Conservation (phyloP, 2,329 filamentous ascomycete genomes). For the Fusarium protoensiforme region DNA sequence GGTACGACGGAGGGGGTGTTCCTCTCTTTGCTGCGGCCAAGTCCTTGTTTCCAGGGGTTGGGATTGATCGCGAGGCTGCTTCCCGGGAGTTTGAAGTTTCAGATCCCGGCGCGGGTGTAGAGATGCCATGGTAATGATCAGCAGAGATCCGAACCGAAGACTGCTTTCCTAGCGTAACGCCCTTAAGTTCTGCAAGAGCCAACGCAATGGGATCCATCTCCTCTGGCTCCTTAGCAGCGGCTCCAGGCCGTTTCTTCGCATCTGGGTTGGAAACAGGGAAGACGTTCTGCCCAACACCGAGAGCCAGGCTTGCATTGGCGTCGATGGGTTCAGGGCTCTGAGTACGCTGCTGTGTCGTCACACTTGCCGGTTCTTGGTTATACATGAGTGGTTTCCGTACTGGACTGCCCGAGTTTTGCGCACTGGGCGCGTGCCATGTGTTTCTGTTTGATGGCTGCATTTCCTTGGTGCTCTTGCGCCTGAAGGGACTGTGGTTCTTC, state of each 20-base stretch:
- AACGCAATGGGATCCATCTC: conserved; percentile 89
- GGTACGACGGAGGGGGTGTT: conserved; percentile 87
- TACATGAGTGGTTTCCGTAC: conserved; percentile 55
- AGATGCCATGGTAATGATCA: conserved; percentile 93
- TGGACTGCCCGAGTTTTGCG: conserved; percentile 43
- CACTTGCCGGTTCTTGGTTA: conserved; percentile 50
- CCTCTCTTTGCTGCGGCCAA: conserved; percentile 71
- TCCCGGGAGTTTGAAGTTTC: conserved; percentile 44
- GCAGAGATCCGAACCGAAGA: conserved; percentile 88
- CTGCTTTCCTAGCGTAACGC: conserved; percentile 80
- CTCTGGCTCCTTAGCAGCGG: conserved; percentile 57
- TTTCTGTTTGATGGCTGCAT: conserved; percentile 62
- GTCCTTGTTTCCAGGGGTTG: conserved; percentile 64
- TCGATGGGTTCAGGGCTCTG: conserved; percentile 87
- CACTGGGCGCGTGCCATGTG: conserved; percentile 65
- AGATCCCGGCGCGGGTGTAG: conserved; percentile 76
- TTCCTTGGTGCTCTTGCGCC: conserved; percentile 89
- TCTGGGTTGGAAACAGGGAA: conserved; percentile 90
- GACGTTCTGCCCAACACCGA: conserved; percentile 96
- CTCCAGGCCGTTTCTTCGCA: conserved; percentile 54
- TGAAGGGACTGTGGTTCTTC: conserved; percentile 91
- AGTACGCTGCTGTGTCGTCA: conserved; percentile 55
- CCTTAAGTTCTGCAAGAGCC: conserved; percentile 92
- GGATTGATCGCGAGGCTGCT: conserved; percentile 57
- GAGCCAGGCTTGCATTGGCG: conserved; percentile 88